Evolutionary conservation across 1,139 yeast genomes (phyloP), one percentile per base, ranked within the genome.

Genomic region (Saccharomyces hybrid): DNA sequence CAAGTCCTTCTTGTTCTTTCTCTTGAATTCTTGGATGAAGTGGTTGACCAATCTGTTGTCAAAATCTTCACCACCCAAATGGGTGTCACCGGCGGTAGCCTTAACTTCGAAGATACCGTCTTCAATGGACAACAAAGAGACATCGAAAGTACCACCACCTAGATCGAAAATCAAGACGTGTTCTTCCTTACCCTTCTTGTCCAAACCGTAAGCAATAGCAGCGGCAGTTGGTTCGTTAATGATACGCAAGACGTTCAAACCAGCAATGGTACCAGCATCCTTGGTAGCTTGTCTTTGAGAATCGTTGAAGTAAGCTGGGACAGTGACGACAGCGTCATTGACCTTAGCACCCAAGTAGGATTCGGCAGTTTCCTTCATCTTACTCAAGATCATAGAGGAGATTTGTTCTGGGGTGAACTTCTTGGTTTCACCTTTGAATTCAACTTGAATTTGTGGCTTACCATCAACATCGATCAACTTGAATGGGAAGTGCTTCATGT

Each of bases 141-240:
- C 97, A 88, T 91, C 98, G 79, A 91, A 91, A 74, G 98, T 91
- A 84, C 98, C 98, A 80, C 97, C 97, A 86, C 97, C 97, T 74
- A 90, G 84, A 79, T 90, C 97, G 82, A 90, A 90, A 73, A 91
- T 90, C 73, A 91, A 82, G 65, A 91, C 96, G 75, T 86, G 86
- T 78, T 84, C 87, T 81, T 90, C 97, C 73, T 85, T 84, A 67
- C 82, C 83, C 59, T 66, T 89, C 79, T 89, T 93, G 80, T 93
- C 97, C 73, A 90, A 85, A 85, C 97, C 97, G 84, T 90, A 90
- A 72, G 97, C 97, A 80, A 90, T 89, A 71, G 97, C 97, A 73
- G 97, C 97, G 66, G 97, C 97, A 67, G 97, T 90, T 74, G 97
- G 97, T 82, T 90, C 97, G 86, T 90, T 90, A 74, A 90, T 90